Conservation (phyloP, 1,284 basidiomycete species). For the Quambalaria eucalypti region DNA sequence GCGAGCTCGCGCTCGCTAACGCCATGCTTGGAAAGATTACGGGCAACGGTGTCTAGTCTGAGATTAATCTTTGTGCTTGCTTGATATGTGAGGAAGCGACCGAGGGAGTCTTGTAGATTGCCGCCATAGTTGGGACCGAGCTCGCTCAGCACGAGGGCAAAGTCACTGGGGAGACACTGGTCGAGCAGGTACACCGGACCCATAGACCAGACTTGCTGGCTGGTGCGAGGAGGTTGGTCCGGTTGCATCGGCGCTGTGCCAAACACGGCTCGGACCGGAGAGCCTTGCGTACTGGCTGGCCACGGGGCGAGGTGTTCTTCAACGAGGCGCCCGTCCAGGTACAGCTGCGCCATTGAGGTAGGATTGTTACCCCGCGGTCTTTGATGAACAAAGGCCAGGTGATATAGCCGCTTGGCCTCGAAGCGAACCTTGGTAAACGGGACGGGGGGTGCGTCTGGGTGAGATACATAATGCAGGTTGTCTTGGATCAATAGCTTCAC, state of each 20-base stretch:
- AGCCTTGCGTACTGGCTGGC: constrained; percentile 10
- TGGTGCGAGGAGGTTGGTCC: not conserved
- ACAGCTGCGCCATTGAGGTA: constrained; percentile 24
- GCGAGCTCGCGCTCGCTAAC: constrained; percentile 21
- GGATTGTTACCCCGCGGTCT: constrained; percentile 17
- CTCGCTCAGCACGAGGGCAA: constrained; percentile 28
- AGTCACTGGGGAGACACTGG: constrained; percentile 22
- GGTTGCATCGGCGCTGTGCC: constrained; percentile 19
- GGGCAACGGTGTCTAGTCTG: constrained; percentile 23
- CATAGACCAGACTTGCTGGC: constrained; percentile 31
- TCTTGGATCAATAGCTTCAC: constrained; percentile 25
- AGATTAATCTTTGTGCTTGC: constrained; percentile 32
- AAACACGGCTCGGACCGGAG: constrained; percentile 18
- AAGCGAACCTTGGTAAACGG: constrained; percentile 19
- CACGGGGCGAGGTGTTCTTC: constrained; percentile 24
- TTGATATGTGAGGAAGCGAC: constrained; percentile 33
- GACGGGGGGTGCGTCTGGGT: constrained; percentile 5
- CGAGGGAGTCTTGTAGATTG: constrained; percentile 34
- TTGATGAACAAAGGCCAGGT: constrained; percentile 28
- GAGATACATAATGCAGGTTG: constrained; percentile 18
- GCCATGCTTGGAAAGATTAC: constrained; percentile 1
- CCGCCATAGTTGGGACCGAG: constrained; percentile 25
- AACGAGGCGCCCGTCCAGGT: constrained; percentile 27
- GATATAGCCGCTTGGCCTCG: constrained; percentile 13
- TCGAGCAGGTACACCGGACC: constrained; percentile 28